Percentiles rank a stretch among this genome's conserved stretches.
These are phyloP conservation scores for Pseudopediastrum boryanum DNA, from an alignment of 139 green algal species.

Conservation along the genomic window DNA sequence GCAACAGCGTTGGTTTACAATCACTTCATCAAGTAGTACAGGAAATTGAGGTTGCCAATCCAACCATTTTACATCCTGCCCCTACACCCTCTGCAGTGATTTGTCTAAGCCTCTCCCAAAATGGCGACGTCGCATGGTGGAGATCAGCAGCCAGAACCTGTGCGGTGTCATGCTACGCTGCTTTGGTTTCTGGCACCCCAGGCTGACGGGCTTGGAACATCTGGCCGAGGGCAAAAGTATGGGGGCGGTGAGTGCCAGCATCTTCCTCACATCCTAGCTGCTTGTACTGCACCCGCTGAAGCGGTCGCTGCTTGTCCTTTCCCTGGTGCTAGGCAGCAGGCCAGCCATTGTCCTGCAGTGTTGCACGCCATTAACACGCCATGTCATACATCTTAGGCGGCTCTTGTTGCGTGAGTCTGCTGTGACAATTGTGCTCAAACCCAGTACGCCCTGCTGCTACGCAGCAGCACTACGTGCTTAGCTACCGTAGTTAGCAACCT, in stretches of 20 bases:
- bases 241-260: slow-evolving; percentile 33
- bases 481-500: background rate
- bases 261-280: background rate
- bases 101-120: slow-evolving; percentile 37
- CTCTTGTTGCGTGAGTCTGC: too few relatives aligned
- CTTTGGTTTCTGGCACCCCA: slow-evolving; percentile 26
- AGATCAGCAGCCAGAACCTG: slow-evolving; percentile 12
- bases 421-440: too few relatives aligned
- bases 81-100: slow-evolving; percentile 1
- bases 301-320: too few relatives aligned
- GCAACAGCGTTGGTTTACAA: background rate
- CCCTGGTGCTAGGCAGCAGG: too few relatives aligned
- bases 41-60: background rate
- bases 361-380: too few relatives aligned
- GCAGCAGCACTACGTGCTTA: too few relatives aligned
- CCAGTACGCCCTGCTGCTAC: too few relatives aligned
- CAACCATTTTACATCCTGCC: too few relatives aligned
- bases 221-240: slow-evolving; percentile 21
- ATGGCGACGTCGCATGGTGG: slow-evolving; percentile 30
- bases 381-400: too few relatives aligned
- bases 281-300: background rate
- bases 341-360: too few relatives aligned
- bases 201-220: slow-evolving; percentile 6
- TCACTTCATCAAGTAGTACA: background rate
- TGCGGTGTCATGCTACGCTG: background rate